Evolutionary conservation across 2,329 filamentous ascomycete species (phyloP), one percentile per base, ranked within the genome.

Genomic region (Dichotomopilus funicola): DNA sequence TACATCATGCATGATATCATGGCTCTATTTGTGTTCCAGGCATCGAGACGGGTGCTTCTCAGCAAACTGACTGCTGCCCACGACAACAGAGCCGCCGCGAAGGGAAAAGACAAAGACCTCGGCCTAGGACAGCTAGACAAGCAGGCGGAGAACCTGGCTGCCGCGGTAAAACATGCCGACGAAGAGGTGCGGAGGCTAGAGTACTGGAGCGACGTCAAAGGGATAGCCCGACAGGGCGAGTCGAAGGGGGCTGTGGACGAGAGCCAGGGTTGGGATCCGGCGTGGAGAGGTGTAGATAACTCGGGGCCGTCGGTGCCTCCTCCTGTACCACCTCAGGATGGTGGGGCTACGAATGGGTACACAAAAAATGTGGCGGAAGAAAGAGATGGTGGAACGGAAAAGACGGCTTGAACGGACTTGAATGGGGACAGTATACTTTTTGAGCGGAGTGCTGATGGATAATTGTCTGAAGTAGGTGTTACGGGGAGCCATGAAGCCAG

Each of bases 21-120:
- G 90, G 78, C 83, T 0, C 77, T 88, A 56, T 89, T 97, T 65
- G 78, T 99, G 19, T 99, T 96, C 68, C 92, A 97, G 69, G 85
- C 86, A 13, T 96, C 91, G 2, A 82, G 91, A 31, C 83, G 86
- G 59, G 82, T 91, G 55, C 77, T 97, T 4, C 76, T 96, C 12
- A 77, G 82, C 13, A 81, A 83, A 50, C 74, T 99, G 47, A 84
- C 83, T 63, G 73, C 81, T n/a, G 75, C 81, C 10, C 77, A 87
- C 60, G 79, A 88, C 48, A 73, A 78, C 61, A 68, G 77, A 31
- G 71, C 76, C 55, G 71, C 74, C 36, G 75, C 81, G 60, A 74
- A 77, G 12, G 70, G 79, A 55, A 72, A 76, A 42, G 67, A 73
- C 34, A 62, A 69, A n/a, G 53, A 49, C 47, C 59, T 86, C 45